A percentile compares a stretch with the other conserved stretches of the same genome.
Conservation (phyloP, 345 rosid species). For the Camelina hispida region DNA sequence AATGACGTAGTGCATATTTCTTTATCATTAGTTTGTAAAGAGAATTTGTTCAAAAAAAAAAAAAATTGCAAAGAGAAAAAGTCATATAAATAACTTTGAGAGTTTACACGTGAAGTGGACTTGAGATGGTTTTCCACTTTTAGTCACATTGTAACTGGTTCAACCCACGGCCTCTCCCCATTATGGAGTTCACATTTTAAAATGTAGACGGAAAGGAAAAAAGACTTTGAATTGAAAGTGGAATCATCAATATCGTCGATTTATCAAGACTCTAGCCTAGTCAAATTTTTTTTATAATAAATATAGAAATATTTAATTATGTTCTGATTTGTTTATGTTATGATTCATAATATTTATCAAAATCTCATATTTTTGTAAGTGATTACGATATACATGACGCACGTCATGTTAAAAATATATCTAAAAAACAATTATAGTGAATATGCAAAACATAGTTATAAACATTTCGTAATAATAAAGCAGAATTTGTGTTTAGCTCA, state of each 20-base stretch:
- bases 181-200: background rate
- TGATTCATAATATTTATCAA: background rate
- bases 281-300: too few relatives aligned
- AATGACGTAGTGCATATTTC: too few relatives aligned
- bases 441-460: background rate
- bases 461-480: background rate
- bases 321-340: background rate
- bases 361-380: background rate
- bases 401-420: background rate
- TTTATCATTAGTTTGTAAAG: background rate
- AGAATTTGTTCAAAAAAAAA: too few relatives aligned
- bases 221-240: background rate
- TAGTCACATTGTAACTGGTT: slow-evolving; percentile 9
- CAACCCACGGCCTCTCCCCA: background rate
- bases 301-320: too few relatives aligned
- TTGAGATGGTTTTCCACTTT: slow-evolving; percentile 10
- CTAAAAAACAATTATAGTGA: background rate
- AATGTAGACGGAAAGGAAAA: background rate
- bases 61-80: background rate
- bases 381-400: background rate
- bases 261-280: background rate
- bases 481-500: background rate
- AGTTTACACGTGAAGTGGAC: slow-evolving; percentile 1
- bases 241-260: background rate
- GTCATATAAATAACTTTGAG: slow-evolving; percentile 2